These are phyloP conservation scores for Trapa incisa DNA, from an alignment of 345 rosid genomes.

Conservation along the genomic window DNA sequence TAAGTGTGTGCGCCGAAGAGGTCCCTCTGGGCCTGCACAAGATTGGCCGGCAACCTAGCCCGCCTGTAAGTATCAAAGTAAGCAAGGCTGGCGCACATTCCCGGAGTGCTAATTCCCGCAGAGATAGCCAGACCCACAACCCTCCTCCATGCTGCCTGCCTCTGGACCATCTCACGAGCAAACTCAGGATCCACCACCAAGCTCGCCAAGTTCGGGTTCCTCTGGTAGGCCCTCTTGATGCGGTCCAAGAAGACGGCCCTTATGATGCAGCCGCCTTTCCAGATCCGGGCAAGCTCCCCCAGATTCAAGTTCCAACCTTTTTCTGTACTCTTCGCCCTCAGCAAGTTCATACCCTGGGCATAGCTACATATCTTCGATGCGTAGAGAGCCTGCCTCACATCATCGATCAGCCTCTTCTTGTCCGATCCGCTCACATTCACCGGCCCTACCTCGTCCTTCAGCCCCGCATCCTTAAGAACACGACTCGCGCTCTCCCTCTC, in stretches of 20 bases:
- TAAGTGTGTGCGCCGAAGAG: conserved; percentile 95
- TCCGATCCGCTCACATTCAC: conserved; percentile 32
- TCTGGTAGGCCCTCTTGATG: conserved; percentile 90
- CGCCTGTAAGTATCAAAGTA: conserved; percentile 94
- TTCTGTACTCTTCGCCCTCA: conserved; percentile 81
- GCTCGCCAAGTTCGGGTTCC: conserved; percentile 77
- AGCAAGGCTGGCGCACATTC: conserved; percentile 93
- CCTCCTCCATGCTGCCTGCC: conserved; percentile 98
- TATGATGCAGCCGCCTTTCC: conserved; percentile 98
- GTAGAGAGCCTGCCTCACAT: conserved; percentile 84
- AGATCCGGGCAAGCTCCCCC: conserved; percentile 81
- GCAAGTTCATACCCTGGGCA: conserved; percentile 91
- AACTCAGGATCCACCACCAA: conserved; percentile 92
- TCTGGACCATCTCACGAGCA: conserved; percentile 92
- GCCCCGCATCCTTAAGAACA: conserved; percentile 62
- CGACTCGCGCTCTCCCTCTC: conserved; percentile 61
- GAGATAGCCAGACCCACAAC: conserved; percentile 84
- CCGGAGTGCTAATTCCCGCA: conserved; percentile 90
- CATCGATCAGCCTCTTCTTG: conserved; percentile 83
- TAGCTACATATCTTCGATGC: conserved; percentile 93
- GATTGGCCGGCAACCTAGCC: conserved; percentile 74
- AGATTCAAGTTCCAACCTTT: conserved; percentile 78
- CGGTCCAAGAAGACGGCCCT: conserved; percentile 94
- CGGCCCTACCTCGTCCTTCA: conserved; percentile 54
- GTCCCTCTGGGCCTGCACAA: conserved; percentile 98